These are phyloP conservation scores for Tolypocladium tropicale DNA, from an alignment of 2,329 filamentous ascomycete species.

Conservation along the genomic window DNA sequence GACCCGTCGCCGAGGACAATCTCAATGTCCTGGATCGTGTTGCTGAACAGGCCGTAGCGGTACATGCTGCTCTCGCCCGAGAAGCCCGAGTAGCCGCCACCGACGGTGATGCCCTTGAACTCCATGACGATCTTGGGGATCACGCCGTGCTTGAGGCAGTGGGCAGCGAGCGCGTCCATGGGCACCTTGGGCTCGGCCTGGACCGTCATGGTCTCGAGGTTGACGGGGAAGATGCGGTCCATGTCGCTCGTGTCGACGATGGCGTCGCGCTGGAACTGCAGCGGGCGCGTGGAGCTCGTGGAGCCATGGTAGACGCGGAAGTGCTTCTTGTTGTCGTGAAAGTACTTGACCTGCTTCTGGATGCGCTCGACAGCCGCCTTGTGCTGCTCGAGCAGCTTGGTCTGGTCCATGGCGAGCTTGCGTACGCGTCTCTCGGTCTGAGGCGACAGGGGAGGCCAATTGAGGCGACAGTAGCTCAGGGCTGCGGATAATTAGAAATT, in stretches of 20 bases:
- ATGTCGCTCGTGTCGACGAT: constrained; percentile 46
- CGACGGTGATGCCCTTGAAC: constrained; percentile 50
- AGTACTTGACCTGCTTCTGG: constrained; percentile 16
- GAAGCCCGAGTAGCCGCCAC: constrained; percentile 45
- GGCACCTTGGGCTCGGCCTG: constrained; percentile 49
- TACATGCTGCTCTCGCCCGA: constrained; percentile 47
- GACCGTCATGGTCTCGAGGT: constrained; percentile 34
- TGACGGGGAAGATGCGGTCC: constrained; percentile 41
- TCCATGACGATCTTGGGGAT: constrained; percentile 49
- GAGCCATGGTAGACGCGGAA: constrained; percentile 53
- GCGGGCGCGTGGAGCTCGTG: constrained; percentile 48
- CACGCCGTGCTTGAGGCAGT: constrained; percentile 37
- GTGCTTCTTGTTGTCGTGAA: constrained; percentile 22
- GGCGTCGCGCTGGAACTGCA: constrained; percentile 21
- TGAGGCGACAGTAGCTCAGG: not conserved
- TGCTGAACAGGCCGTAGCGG: constrained; percentile 46
- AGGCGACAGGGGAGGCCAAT: not conserved
- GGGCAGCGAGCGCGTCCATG: constrained; percentile 44
- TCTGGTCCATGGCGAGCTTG: not conserved
- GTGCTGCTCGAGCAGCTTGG: constrained; percentile 16
- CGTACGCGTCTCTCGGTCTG: not conserved
- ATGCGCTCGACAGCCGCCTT: constrained; percentile 13
- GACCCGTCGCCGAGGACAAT: constrained; percentile 44
- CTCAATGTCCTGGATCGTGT: constrained; percentile 39
- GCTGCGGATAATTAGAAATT: not conserved